Percentiles rank a stretch among this genome's conserved stretches.
Conservation (phyloP, 192 early-diverging fungal genomes). For the Coemansia sp. region DNA sequence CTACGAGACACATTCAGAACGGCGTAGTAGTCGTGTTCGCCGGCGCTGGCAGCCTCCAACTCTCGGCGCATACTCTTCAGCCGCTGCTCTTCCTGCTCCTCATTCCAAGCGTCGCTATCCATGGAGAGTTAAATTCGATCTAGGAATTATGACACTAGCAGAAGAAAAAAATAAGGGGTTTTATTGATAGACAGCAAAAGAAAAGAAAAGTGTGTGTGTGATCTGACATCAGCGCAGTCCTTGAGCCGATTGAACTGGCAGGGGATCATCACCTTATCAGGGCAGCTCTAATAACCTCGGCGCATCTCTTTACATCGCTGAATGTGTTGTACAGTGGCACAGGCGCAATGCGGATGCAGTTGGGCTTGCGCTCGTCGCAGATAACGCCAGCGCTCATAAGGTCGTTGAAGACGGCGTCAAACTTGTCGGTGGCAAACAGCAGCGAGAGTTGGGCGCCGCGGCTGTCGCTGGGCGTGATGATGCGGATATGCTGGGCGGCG, state of each 20-base stretch:
- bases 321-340: conserved; percentile 91
- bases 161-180: too few species aligned
- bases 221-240: background rate
- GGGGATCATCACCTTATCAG: background rate
- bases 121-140: background rate
- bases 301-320: conserved; percentile 74
- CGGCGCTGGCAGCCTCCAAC: background rate
- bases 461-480: conserved; percentile 77
- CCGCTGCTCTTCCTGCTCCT: conserved; percentile 34
- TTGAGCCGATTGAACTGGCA: background rate
- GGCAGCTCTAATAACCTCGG: conserved; percentile 55
- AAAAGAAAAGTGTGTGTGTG: background rate
- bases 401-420: conserved; percentile 63
- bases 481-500: conserved; percentile 47
- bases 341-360: conserved; percentile 90
- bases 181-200: too few species aligned
- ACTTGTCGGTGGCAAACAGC: conserved; percentile 49
- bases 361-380: conserved; percentile 87
- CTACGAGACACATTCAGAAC: conserved; percentile 69
- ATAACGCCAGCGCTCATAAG: conserved; percentile 71
- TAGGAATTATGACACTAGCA: too few species aligned
- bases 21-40: conserved; percentile 63
- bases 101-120: conserved; percentile 27
- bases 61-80: conserved; percentile 37
- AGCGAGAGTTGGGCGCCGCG: conserved; percentile 91